These are phyloP conservation scores for Colletotrichum tropicale DNA, from an alignment of 2,329 filamentous ascomycete species.

Conservation along the genomic window DNA sequence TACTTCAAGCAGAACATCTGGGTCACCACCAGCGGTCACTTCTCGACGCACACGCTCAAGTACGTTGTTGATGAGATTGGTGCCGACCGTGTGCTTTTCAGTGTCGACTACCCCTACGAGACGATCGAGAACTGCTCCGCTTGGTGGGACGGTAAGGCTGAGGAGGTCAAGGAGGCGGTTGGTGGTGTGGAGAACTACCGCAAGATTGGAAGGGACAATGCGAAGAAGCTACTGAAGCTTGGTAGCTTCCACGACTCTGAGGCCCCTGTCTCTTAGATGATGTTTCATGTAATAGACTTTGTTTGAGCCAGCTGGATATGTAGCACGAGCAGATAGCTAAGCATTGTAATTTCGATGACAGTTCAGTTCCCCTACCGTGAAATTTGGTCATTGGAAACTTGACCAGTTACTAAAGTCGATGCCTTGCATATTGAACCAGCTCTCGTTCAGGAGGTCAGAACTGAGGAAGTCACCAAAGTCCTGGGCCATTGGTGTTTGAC, in stretches of 20 bases:
- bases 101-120: constrained; percentile 59
- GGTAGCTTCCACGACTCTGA: constrained; percentile 35
- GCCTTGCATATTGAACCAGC: neutral
- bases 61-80: constrained; percentile 54
- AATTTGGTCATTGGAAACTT: neutral
- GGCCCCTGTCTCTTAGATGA: constrained; percentile 7
- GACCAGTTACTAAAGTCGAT: neutral
- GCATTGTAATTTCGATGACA: rapidly evolving
- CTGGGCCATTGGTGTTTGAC: neutral
- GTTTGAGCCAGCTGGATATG: rapidly evolving
- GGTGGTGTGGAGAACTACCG: constrained; percentile 29
- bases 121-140: constrained; percentile 43
- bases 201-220: constrained; percentile 49
- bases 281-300: no score
- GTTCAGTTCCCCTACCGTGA: rapidly evolving
- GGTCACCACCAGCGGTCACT: constrained; percentile 62
- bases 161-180: constrained; percentile 22
- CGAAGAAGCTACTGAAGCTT: constrained; percentile 45
- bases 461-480: neutral
- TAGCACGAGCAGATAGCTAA: neutral
- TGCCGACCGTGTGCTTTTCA: constrained; percentile 55
- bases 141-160: constrained; percentile 42
- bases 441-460: neutral
- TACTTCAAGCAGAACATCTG: constrained; percentile 62
- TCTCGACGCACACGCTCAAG: constrained; percentile 56